Evolutionary conservation across 2,329 filamentous ascomycete species (phyloP).

Genomic region (Ceratocystis papillata): DNA sequence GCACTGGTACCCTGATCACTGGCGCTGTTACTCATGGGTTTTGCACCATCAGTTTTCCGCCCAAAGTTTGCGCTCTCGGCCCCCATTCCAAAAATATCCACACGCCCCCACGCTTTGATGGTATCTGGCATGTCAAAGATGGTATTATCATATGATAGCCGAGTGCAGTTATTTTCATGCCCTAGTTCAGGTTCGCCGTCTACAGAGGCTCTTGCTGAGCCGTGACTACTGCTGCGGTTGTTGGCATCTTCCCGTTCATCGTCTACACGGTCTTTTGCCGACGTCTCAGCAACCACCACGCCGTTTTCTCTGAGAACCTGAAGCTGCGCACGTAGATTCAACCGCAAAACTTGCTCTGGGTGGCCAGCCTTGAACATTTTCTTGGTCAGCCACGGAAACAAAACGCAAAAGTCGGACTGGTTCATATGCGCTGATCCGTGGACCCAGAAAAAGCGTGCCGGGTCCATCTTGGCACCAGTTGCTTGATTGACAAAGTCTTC

Average conservation of each 20-base stretch:
- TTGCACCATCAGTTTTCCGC: constrained; percentile 17
- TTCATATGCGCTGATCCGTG: constrained; percentile 64
- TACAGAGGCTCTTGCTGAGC: neutral
- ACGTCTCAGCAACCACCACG: constrained; percentile 41
- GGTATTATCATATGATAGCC: constrained; percentile 35
- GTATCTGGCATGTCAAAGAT: constrained; percentile 38
- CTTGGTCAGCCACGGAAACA: constrained; percentile 63
- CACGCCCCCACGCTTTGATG: constrained; percentile 13
- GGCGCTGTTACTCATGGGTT: neutral
- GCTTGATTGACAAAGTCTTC: constrained; percentile 30
- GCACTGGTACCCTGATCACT: neutral
- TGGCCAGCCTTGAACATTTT: constrained; percentile 47
- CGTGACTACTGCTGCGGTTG: constrained; percentile 22
- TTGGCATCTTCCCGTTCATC: constrained; percentile 29
- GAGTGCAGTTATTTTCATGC: constrained; percentile 24
- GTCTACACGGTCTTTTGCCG: constrained; percentile 40
- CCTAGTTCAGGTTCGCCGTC: neutral
- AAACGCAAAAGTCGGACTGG: constrained; percentile 71
- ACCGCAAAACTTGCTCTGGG: constrained; percentile 47
- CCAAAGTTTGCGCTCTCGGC: constrained; percentile 23
- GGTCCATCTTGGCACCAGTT: constrained; percentile 31
- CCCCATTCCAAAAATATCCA: constrained; percentile 22
- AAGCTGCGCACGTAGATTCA: constrained; percentile 49
- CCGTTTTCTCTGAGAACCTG: constrained; percentile 45
- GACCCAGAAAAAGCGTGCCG: constrained; percentile 66